These are phyloP conservation scores for Clarireedia hainanense DNA, from an alignment of 2,329 filamentous ascomycete genomes.

Conservation along the genomic window DNA sequence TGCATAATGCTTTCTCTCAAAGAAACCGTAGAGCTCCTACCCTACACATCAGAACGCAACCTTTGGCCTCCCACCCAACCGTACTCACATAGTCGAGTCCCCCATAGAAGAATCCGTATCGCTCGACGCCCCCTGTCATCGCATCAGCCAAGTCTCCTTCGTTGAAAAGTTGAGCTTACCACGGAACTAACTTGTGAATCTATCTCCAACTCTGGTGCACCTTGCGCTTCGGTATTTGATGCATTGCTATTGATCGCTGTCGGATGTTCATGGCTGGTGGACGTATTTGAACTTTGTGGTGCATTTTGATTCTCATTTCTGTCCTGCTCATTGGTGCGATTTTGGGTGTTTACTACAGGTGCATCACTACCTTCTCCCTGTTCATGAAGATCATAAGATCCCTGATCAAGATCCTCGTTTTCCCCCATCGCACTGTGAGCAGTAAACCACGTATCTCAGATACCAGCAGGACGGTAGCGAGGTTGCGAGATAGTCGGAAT, in stretches of 20 bases:
- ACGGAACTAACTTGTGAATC: not conserved
- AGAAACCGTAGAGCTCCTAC: conserved; percentile 9
- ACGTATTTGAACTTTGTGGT: not conserved
- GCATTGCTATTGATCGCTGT: too few relatives aligned
- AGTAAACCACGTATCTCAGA: not conserved
- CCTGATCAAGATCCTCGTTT: too few relatives aligned
- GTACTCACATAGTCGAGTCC: not conserved
- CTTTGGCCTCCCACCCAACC: not conserved
- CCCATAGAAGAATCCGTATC: not conserved
- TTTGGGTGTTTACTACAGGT: too few relatives aligned
- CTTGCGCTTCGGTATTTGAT: not conserved
- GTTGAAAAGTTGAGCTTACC: too few relatives aligned
- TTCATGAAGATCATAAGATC: too few relatives aligned
- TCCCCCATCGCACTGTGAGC: not conserved
- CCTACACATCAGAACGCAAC: not conserved
- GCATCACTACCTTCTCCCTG: too few relatives aligned
- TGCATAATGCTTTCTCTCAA: conserved; percentile 29
- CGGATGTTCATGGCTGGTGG: not conserved
- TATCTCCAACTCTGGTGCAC: not conserved
- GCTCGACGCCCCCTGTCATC: not conserved
- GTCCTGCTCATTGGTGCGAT: too few relatives aligned
- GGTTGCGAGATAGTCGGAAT: not conserved
- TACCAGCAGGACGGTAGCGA: not conserved
- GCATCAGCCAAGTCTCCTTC: too few relatives aligned
- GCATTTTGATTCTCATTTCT: too few relatives aligned